A percentile compares a stretch with the other conserved stretches of the same genome.
Conservation (phyloP, 1,139 yeast genomes). For the Saccharomycopsis phalli region DNA sequence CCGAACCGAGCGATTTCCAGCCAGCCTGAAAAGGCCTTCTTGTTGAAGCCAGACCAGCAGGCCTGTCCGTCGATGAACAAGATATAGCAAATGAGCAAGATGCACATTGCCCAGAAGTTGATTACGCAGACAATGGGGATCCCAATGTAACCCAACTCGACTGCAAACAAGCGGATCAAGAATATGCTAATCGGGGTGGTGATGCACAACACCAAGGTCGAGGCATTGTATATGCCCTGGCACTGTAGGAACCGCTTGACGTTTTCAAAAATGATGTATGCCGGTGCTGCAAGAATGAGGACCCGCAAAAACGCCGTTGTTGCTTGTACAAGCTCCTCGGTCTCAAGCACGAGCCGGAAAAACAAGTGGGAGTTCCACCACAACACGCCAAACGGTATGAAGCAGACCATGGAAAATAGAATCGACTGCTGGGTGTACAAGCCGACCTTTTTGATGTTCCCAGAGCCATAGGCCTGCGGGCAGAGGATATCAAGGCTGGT, state of each 20-base stretch:
- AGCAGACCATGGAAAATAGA: slow-evolving; percentile 45
- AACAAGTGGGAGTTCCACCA: slow-evolving; percentile 60
- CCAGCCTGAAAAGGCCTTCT: slow-evolving; percentile 51
- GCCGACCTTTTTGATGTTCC: slow-evolving; percentile 52
- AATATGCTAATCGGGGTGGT: slow-evolving; percentile 75
- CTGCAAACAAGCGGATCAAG: slow-evolving; percentile 64
- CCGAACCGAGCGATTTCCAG: slow-evolving; percentile 49
- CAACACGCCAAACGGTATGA: slow-evolving; percentile 50
- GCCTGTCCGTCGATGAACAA: slow-evolving; percentile 52
- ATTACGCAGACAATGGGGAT: slow-evolving; percentile 66
- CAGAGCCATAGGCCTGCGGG: slow-evolving; percentile 76
- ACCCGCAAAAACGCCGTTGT: slow-evolving; percentile 61
- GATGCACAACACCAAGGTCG: slow-evolving; percentile 65
- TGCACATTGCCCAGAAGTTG: slow-evolving; percentile 63
- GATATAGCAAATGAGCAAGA: slow-evolving; percentile 46
- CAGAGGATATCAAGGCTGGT: slow-evolving; percentile 83
- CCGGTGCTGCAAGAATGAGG: slow-evolving; percentile 72
- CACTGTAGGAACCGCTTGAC: slow-evolving; percentile 80
- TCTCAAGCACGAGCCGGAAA: slow-evolving; percentile 44
- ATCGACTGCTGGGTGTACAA: slow-evolving; percentile 56
- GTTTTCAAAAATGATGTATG: slow-evolving; percentile 74
- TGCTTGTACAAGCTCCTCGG: slow-evolving; percentile 47
- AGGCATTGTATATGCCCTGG: slow-evolving; percentile 88
- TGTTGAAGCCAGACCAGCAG: slow-evolving; percentile 61
- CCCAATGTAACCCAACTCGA: slow-evolving; percentile 60